These are phyloP conservation scores for Globisporangium rhizosaccharum DNA, from an alignment of 352 stramenopile genomes.

Conservation along the genomic window DNA sequence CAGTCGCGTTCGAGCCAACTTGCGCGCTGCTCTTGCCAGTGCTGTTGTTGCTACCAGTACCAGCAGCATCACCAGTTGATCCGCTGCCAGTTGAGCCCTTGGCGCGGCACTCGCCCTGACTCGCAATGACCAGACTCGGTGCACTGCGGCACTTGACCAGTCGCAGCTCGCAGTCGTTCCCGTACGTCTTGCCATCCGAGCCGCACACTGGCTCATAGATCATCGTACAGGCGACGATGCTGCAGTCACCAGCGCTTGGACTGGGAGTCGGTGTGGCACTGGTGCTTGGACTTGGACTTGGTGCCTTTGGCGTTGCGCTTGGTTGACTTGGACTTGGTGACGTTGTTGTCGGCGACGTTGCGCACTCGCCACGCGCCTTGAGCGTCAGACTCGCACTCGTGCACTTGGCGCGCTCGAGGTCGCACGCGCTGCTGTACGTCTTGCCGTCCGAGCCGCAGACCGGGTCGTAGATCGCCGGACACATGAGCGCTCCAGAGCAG, in stretches of 20 bases:
- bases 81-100: constrained; percentile 1
- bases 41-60: background rate
- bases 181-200: constrained; percentile 30
- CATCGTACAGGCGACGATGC: background rate
- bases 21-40: background rate
- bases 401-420: background rate
- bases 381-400: background rate
- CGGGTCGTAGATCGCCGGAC: background rate
- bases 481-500: background rate
- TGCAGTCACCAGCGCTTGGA: background rate
- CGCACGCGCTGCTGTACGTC: constrained; percentile 18
- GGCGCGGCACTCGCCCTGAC: background rate
- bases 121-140: background rate
- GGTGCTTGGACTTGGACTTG: too few species aligned
- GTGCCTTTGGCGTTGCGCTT: too few species aligned
- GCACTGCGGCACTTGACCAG: background rate
- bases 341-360: too few species aligned
- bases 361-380: background rate
- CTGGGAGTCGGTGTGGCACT: too few species aligned
- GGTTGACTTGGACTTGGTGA: too few species aligned
- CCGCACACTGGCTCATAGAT: constrained; percentile 18
- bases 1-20: background rate
- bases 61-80: background rate
- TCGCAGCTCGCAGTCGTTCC: constrained; percentile 3
- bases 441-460: constrained; percentile 31